Evolutionary conservation across 768 basidiomycete species (phyloP), one percentile per base, ranked within the genome.

Genomic region (Cystobasidium onofrii): DNA sequence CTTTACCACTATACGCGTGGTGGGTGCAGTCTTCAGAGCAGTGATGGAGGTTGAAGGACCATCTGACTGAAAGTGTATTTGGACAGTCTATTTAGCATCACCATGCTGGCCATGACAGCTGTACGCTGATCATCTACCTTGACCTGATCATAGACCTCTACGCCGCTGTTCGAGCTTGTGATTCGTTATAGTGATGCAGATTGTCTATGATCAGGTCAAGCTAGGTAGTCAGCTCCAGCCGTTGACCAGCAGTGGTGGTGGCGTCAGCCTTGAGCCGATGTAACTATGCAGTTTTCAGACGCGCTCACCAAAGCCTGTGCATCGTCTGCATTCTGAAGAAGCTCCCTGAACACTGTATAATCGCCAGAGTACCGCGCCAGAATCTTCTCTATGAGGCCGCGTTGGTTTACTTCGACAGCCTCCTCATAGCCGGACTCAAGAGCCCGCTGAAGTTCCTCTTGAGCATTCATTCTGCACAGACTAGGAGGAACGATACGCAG

Each of bases 341-440:
- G 85, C 80, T 97, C 95, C 62, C 94, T 82, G 74, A 87, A 88
- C 54, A 89, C 87, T 85, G 73, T 33, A 12, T 25, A 29, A 33
- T 73, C 72, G n/a, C 75, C 75, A 15, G 90, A 91, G 82, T 99
- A 99, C 29, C 95, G 85, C 12, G 95, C 92, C 25, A 99, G 87
- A 27, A 98, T 91, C 78, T 93, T 97, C 84, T 96, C 94, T 66
- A 97, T 95, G 73, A 96, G 84, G n/a, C 92, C 93, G 23, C 94
- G 86, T 80, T 95, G 94, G 81, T 95, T 95, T 57, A 95, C 93
- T 81, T 94, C 89, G 0, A 93, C 81, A 36, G 76, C 77, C 69
- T 71, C 69, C n/a, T 71, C 69, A 31, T 34, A 33, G 29, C 69
- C 69, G 12, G 69, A 57, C 1, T 12, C 69, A 18, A 71, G 25